Evolutionary conservation across 176 grass and related monocot species (phyloP), one percentile per base, ranked within the genome.

Genomic region (Ensete ventricosum): DNA sequence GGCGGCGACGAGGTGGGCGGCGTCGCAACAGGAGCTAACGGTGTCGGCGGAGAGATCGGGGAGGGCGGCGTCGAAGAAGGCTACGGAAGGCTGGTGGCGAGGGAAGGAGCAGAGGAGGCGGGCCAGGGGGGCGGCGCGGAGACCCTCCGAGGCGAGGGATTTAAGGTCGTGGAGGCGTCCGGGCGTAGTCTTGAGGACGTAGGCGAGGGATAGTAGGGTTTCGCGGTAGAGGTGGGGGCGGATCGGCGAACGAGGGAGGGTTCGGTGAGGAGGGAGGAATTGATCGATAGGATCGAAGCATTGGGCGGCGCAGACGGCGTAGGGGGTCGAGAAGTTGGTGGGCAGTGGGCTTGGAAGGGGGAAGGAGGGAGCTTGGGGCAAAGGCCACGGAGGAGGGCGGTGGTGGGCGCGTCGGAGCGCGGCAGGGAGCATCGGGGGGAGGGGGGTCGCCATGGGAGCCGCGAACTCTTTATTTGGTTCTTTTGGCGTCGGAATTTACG

Each of bases 381-480:
- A 13, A 6, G 75, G 60, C 43, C 9, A 48, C 13, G 48, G 25
- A 69, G 19, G 3, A 82, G 81, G 11, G 70, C 80, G 1, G 63
- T 60, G 17, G 90, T 73, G 75, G 88, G 62, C 29, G 83, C 82
- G 80, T 85, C 85, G 52, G 85, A 85, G 25, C 64, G 58, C 43
- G 78, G 78, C 78, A 48, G 69, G 64, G 78, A 80, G 78, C 78
- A 80, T 80, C 16, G 17, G 26, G 53, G 10, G 76, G 24, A 11
- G 19, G 67, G 67, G 48, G 53, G 22, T 78, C 77, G 55, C 55
- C 48, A 71, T 78, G 9, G n/a, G 75, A 70, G 24, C 8, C 53
- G 52, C 25, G 26, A 65, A 53, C 20, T 52, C 27, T 50, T 43
- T 43, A 77, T 50, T 62, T 65, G 48, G 9, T 63, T 23, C 22